Base-by-base conservation (phyloP, 345 rosid genomes). In the Ricinus communis region DNA sequence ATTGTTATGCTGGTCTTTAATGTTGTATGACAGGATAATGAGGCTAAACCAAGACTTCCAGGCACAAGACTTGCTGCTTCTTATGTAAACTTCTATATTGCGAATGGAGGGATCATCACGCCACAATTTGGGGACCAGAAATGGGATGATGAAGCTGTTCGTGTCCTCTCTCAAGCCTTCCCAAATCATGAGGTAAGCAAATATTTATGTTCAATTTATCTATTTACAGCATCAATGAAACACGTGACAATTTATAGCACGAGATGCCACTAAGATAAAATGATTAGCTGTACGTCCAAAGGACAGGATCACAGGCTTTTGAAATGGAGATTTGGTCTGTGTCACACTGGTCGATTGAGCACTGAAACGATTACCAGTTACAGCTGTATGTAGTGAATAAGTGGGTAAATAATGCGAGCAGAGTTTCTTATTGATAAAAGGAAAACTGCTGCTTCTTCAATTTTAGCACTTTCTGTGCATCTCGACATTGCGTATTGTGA, bases 41-140 rank as follows among this genome's bases (percentile, higher is more conserved):
- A 87, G 30, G 91, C 85, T 36, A 85, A 81, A 77, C 81, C 91
- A 38, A 84, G 98, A 71, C 69, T 55, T 38, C 65, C 94, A 4
- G 91, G 87, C 7, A 92, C 93, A 58, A 87, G 97, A 84, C 91
- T 93, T 46, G 98, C 98, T 53, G 91, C 91, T 18, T 90, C 98
- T 0, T 93, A 91, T 40, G 85, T 84, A 66, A 93, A 89, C 71
- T 93, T 93, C 79, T 93, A 93, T 62, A 89, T 93, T 13, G 88
- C 84, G 3, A 90, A 89, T 66, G 90, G 93, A 76, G 93, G 86
- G 56, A 82, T 93, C 46, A 86, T 93, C 27, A 70, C 66, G 11
- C 97, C 97, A 14, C 96, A 81, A 54, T 95, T 92, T 28, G 97
- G 97, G 72, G 99, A 95, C 84, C 40, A 80, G 18, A 81, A 81